These are phyloP conservation scores for Colletotrichum sp. DNA, from an alignment of 2,329 filamentous ascomycete genomes.

Conservation along the genomic window DNA sequence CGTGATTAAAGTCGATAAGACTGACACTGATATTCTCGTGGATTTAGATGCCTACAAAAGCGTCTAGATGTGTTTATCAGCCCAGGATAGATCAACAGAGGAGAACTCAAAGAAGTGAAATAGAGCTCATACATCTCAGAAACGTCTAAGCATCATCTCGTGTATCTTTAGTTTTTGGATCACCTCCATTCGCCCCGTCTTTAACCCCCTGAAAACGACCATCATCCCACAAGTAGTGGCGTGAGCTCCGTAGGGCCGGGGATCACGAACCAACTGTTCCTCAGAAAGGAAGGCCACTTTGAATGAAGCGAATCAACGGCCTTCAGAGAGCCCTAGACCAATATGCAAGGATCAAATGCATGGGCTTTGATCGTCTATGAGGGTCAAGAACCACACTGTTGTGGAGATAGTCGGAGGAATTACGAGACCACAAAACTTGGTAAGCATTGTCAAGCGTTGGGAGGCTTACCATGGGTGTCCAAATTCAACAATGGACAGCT, in stretches of 20 bases:
- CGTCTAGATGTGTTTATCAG: too few species aligned
- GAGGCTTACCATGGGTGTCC: neutral
- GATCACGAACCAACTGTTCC: neutral
- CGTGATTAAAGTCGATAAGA: too few species aligned
- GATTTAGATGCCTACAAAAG: rapidly evolving
- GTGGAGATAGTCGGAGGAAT: neutral
- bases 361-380: neutral
- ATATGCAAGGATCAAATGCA: neutral
- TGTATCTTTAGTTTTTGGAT: neutral
- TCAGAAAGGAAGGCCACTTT: neutral
- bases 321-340: neutral
- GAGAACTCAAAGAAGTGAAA: too few species aligned
- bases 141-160: neutral
- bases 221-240: neutral
- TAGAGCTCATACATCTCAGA: neutral
- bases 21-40: too few species aligned
- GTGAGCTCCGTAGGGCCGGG: neutral
- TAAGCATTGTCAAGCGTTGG: neutral
- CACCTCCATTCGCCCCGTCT: neutral
- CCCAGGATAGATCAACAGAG: too few species aligned
- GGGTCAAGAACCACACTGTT: neutral
- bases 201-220: neutral
- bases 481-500: too few species aligned
- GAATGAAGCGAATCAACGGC: neutral
- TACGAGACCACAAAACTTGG: neutral